These are phyloP conservation scores for Boeremia lycopersici DNA, from an alignment of 2,329 filamentous ascomycete species.

Conservation along the genomic window DNA sequence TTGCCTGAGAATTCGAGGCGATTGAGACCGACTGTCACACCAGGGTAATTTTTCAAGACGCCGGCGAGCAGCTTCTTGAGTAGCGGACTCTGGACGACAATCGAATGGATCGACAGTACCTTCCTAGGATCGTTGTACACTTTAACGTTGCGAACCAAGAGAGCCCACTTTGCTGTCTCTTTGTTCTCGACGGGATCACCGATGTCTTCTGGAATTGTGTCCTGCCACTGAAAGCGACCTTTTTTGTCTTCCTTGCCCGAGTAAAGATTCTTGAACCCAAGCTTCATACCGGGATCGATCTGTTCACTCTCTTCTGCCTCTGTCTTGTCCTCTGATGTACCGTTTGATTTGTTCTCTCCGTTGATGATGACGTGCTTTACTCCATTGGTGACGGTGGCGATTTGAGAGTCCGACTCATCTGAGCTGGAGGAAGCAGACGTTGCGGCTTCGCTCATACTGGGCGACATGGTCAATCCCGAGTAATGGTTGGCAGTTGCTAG, in stretches of 20 bases:
- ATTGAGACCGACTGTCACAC: slow-evolving; percentile 64
- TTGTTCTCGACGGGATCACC: slow-evolving; percentile 60
- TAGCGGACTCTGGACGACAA: slow-evolving; percentile 67
- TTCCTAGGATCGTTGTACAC: slow-evolving; percentile 59
- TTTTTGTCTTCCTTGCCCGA: slow-evolving; percentile 32
- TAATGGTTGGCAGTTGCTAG: background rate
- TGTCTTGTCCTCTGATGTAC: slow-evolving; percentile 2
- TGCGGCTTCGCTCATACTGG: background rate
- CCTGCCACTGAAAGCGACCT: slow-evolving; percentile 34
- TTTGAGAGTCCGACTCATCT: slow-evolving; percentile 2
- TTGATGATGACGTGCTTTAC: slow-evolving; percentile 23
- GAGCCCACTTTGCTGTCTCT: slow-evolving; percentile 64
- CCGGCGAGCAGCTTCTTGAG: slow-evolving; percentile 63
- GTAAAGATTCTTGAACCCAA: slow-evolving; percentile 27
- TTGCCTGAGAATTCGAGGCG: slow-evolving; percentile 65
- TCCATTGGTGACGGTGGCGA: slow-evolving; percentile 11
- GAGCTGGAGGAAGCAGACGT: slow-evolving; percentile 3
- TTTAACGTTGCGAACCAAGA: slow-evolving; percentile 48
- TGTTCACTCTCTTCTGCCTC: background rate
- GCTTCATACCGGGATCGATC: slow-evolving; percentile 7
- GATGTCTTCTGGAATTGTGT: slow-evolving; percentile 32
- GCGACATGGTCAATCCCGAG: background rate
- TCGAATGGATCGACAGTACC: slow-evolving; percentile 65
- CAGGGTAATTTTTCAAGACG: slow-evolving; percentile 64
- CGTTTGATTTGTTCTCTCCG: slow-evolving; percentile 8